Evolutionary conservation across 495 filamentous ascomycete genomes (phyloP), one percentile per base, ranked within the genome.

Genomic region (Bathelium albidoporum): DNA sequence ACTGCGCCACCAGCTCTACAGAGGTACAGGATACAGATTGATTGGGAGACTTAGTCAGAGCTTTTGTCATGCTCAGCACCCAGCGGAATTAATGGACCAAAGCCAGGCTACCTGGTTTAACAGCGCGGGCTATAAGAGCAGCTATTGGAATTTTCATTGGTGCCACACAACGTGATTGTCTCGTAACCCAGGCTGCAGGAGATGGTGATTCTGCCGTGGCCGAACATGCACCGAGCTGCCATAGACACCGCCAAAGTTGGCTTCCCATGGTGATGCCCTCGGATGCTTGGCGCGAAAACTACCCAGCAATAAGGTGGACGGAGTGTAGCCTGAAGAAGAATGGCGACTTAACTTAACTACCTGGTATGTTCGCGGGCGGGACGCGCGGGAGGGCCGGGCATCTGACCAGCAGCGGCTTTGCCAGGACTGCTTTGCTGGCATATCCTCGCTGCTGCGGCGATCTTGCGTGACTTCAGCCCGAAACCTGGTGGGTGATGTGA

Each of bases 331-430:
- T 9, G 49, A 55, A 55, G 24, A 29, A 29, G 49, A 55, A 55
- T 11, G 24, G 49, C 16, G 24, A 55, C 5, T 39, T 39, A 39
- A n/a, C n/a, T n/a, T 26, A 55, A 20, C 2, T 10, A 26, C 49
- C 5, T 16, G 20, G 16, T 26, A 24, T 55, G 5, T 24, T 55
- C 29, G 49, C 49, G n/a, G 49, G 49, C 49, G 49, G 49, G 49
- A 55, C 49, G 49, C 49, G 49, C 49, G 49, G 49, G 49, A 55
- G 49, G 20, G 49, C 49, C 49, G 49, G 29, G 49, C n/a, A 7
- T 55, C 20, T 29, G 49, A 55, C 49, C 49, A 55, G 49, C 49
- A 55, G 5, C 49, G 20, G 49, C 49, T 55, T n/a, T n/a, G 43
- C 43, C 20, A 18, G 43, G 9, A 20, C n/a, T 55, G 49, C 49